phyloP scores from a whole-genome alignment of 2,329 filamentous ascomycete species.

The Metarhizium anisopliae region DNA sequence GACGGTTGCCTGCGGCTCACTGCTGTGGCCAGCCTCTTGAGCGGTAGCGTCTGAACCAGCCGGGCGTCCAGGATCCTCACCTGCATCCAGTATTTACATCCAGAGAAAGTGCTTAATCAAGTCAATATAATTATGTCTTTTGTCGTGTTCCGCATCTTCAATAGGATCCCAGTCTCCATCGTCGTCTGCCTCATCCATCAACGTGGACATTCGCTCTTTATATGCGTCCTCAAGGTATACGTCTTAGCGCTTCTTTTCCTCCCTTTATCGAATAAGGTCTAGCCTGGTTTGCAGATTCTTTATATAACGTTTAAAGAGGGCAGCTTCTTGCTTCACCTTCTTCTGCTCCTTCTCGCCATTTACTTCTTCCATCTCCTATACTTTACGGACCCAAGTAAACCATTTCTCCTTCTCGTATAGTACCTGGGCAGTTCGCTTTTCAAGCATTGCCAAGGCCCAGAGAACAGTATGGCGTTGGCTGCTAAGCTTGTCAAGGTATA shows the following conservation, averaged over 20 bases:
- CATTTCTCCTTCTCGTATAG: constrained; percentile 16
- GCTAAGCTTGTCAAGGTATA: constrained; percentile 17
- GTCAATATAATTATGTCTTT: constrained; percentile 17
- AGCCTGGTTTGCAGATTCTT: constrained; percentile 16
- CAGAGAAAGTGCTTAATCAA: constrained; percentile 21
- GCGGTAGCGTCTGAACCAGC: background rate
- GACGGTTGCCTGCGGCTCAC: background rate
- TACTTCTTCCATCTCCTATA: constrained; percentile 15
- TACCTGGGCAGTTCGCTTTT: constrained; percentile 12
- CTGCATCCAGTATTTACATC: constrained; percentile 10
- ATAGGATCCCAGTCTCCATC: constrained; percentile 19
- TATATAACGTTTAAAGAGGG: constrained; percentile 16
- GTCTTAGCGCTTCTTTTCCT: constrained; percentile 18
- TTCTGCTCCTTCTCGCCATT: constrained; percentile 18
- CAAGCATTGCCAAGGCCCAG: constrained; percentile 10
- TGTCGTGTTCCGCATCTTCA: constrained; percentile 14
- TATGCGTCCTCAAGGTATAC: constrained; percentile 19
- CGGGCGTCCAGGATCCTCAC: background rate
- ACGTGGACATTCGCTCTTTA: constrained; percentile 13
- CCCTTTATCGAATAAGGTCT: constrained; percentile 11
- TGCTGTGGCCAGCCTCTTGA: background rate
- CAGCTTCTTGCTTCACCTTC: constrained; percentile 16
- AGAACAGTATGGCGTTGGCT: constrained; percentile 12
- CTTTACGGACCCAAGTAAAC: constrained; percentile 16
- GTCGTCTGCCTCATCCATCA: constrained; percentile 11